Evolutionary conservation across 805 yeast species (phyloP).

Genomic region (Candida yuanshanica): DNA sequence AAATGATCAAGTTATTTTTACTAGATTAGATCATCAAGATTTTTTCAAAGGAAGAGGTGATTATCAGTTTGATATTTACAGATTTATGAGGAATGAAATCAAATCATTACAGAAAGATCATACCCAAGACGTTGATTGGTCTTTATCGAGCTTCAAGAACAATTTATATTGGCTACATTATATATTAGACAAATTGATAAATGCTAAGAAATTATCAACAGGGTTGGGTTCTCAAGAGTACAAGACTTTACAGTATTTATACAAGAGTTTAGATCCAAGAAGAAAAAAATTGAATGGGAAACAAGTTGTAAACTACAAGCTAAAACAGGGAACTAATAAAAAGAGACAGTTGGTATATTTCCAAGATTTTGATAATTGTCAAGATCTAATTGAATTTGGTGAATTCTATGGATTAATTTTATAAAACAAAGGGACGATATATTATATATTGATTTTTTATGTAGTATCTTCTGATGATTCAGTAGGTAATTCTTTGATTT

Average conservation of each 20-base stretch:
- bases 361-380: slow-evolving; percentile 22
- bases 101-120: slow-evolving; percentile 6
- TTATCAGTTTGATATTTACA: slow-evolving; percentile 56
- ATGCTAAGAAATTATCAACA: slow-evolving; percentile 31
- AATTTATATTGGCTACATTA: slow-evolving; percentile 64
- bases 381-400: slow-evolving; percentile 19
- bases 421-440: background rate
- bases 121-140: slow-evolving; percentile 40
- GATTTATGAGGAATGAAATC: slow-evolving; percentile 41
- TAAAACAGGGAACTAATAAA: background rate
- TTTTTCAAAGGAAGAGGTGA: slow-evolving; percentile 58
- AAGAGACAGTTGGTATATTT: slow-evolving; percentile 18
- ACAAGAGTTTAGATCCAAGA: slow-evolving; percentile 32
- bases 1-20: slow-evolving; percentile 31
- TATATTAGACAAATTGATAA: slow-evolving; percentile 43
- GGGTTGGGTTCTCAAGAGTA: slow-evolving; percentile 18
- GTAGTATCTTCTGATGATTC: background rate
- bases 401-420: slow-evolving; percentile 4
- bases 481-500: background rate
- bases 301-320: slow-evolving; percentile 12
- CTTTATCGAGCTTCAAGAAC: slow-evolving; percentile 39
- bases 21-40: slow-evolving; percentile 59
- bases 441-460: background rate
- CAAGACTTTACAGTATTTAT: slow-evolving; percentile 25
- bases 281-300: slow-evolving; percentile 18